Percentiles rank a stretch among this genome's conserved stretches.
Conservation (phyloP, 495 filamentous ascomycete species). For the Tuber indicum region DNA sequence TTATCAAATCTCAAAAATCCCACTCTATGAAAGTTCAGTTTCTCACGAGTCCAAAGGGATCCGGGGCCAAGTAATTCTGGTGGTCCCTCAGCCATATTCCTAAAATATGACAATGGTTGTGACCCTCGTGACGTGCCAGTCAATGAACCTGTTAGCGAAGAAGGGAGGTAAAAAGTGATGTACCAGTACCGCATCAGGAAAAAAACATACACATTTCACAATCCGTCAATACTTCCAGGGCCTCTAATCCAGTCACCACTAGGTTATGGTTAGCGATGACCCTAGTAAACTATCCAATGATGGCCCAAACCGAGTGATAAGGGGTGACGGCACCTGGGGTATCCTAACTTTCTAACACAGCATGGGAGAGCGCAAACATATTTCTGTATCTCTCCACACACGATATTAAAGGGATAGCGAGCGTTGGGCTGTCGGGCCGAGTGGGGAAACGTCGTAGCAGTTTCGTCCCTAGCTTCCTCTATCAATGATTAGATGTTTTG, state of each 20-base stretch:
- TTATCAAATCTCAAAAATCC: background rate
- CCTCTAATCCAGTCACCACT: no score
- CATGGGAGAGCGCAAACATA: background rate
- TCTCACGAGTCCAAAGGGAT: background rate
- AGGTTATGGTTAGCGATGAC: background rate
- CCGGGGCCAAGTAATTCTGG: background rate
- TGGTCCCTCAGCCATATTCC: background rate
- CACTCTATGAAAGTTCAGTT: background rate
- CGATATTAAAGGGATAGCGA: background rate
- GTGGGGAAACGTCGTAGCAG: background rate
- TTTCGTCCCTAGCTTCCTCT: background rate
- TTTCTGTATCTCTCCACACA: background rate
- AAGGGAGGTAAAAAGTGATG: background rate
- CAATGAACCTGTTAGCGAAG: background rate
- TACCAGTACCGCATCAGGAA: background rate
- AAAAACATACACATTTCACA: background rate
- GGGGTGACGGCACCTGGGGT: background rate
- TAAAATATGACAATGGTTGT: background rate
- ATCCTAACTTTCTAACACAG: background rate
- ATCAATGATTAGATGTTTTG: background rate
- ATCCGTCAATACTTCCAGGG: background rate
- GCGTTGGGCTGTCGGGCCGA: background rate
- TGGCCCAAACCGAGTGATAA: background rate
- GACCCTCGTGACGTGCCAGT: background rate
- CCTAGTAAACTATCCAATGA: background rate